Percentiles rank a stretch among this genome's conserved stretches.
phyloP scores from a whole-genome alignment of 2,329 filamentous ascomycete genomes.

The Dactylella cylindrospora region DNA sequence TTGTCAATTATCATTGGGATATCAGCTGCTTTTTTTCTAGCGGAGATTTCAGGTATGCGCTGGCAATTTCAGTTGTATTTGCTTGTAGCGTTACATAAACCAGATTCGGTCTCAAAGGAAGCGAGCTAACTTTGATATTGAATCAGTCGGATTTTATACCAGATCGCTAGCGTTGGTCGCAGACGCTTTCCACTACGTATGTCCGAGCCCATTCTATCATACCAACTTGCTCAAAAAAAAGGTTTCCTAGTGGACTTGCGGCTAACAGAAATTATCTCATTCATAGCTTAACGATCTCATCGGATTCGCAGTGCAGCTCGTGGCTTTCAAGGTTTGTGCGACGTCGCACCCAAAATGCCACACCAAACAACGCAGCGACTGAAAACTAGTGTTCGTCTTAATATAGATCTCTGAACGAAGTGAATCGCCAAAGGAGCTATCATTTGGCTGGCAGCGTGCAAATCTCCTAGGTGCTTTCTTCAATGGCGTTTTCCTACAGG shows the following conservation, averaged over 20 bases:
- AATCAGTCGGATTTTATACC: conserved; percentile 67
- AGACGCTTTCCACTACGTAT: conserved; percentile 76
- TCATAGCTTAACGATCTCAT: conserved; percentile 68
- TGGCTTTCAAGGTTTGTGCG: conserved; percentile 61
- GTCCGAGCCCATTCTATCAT: conserved; percentile 45
- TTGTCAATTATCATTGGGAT: conserved; percentile 54
- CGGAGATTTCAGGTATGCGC: conserved; percentile 55
- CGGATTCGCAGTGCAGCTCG: conserved; percentile 67
- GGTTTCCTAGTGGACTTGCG: neutral
- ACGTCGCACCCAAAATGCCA: neutral
- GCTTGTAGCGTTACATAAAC: neutral
- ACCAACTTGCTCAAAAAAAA: neutral
- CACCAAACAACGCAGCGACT: too few species aligned
- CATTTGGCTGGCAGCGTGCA: conserved; percentile 76
- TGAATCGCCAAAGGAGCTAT: conserved; percentile 61
- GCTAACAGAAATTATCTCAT: conserved; percentile 9
- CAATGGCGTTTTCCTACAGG: conserved; percentile 74
- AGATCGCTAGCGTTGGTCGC: conserved; percentile 71
- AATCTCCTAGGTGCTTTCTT: conserved; percentile 76
- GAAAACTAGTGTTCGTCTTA: too few species aligned
- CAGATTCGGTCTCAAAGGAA: conserved; percentile 1
- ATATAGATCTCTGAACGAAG: conserved; percentile 61
- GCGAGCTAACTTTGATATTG: conserved; percentile 4
- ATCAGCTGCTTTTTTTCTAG: conserved; percentile 56
- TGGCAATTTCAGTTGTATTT: neutral